Evolutionary conservation across 805 yeast genomes (phyloP), one percentile per base, ranked within the genome.

Genomic region (Candida hispaniensis): DNA sequence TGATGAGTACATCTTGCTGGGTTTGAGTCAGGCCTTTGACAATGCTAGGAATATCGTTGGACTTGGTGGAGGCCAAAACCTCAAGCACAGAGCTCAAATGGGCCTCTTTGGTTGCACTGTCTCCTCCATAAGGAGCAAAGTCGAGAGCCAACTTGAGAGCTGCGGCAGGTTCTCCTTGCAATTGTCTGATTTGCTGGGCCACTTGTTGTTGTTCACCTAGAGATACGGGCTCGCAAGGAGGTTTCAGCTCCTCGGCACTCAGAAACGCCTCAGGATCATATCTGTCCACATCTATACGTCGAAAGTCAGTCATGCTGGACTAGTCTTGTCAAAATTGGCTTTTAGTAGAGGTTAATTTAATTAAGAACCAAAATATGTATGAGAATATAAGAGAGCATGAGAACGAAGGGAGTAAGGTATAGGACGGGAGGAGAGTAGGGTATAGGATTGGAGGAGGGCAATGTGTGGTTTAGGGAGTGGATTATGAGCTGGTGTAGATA

Each of bases 251-350:
- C 45, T 68, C 73, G 27, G 66, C 65, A 18, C 76, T 65, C 43
- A 80, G 57, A 11, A 61, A 63, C 47, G 69, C 70, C 29, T 86
- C 94, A 3, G 93, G 80, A 52, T 86, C 95, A 45, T 74, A 75
- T 11, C 83, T 80, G 58, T 91, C 97, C 36, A 91, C 75, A 56
- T 91, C 94, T 48, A 88, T 82, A 68, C 91, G 75, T 70, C 98
- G 49, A 45, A 60, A 61, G 43, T 43, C 44, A 15, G 36, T 30
- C 36, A n/a, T n/a, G n/a, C n/a, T n/a, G n/a, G n/a, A n/a, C n/a
- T n/a, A n/a, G n/a, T n/a, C n/a, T n/a, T n/a, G n/a, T n/a, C n/a
- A n/a, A n/a, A n/a, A n/a, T n/a, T n/a, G n/a, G n/a, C n/a, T n/a
- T n/a, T n/a, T n/a, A n/a, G n/a, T n/a, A n/a, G n/a, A n/a, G n/a